A percentile compares a stretch with the other conserved stretches of the same genome.
phyloP scores from a whole-genome alignment of 768 basidiomycete species.

The Pulveroboletus ravenelii region DNA sequence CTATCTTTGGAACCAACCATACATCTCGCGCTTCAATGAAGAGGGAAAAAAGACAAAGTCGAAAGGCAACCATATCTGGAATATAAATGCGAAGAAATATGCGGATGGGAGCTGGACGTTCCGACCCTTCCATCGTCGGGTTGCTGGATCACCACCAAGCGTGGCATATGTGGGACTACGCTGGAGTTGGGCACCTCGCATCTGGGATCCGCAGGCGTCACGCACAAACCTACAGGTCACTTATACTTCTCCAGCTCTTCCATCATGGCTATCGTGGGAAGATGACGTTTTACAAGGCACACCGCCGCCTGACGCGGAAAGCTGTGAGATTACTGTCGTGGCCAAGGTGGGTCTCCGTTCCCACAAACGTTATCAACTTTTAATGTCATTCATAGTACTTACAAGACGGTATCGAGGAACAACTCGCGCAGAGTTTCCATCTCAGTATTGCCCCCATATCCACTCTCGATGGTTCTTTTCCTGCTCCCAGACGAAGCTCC shows the following conservation, averaged over 20 bases:
- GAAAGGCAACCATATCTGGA: constrained; percentile 99
- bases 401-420: constrained; percentile 71
- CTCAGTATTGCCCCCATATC: constrained; percentile 69
- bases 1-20: constrained; percentile 93
- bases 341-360: constrained; percentile 55
- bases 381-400: constrained; percentile 37
- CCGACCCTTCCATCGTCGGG: constrained; percentile 80
- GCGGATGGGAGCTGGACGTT: constrained; percentile 79
- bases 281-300: constrained; percentile 77
- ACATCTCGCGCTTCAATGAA: constrained; percentile 96
- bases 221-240: constrained; percentile 73
- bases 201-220: constrained; percentile 96
- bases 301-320: constrained; percentile 71
- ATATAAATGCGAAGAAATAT: constrained; percentile 87
- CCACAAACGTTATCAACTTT: not conserved
- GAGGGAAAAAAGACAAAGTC: constrained; percentile 99
- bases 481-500: constrained; percentile 44
- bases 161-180: constrained; percentile 77
- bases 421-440: constrained; percentile 60
- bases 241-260: constrained; percentile 77
- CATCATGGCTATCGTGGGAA: constrained; percentile 87
- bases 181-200: constrained; percentile 88
- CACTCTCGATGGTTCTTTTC: constrained; percentile 41
- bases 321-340: constrained; percentile 67
- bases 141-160: constrained; percentile 77